Base-by-base conservation (phyloP, 1,284 basidiomycete species). In the Sporisorium scitamineum region DNA sequence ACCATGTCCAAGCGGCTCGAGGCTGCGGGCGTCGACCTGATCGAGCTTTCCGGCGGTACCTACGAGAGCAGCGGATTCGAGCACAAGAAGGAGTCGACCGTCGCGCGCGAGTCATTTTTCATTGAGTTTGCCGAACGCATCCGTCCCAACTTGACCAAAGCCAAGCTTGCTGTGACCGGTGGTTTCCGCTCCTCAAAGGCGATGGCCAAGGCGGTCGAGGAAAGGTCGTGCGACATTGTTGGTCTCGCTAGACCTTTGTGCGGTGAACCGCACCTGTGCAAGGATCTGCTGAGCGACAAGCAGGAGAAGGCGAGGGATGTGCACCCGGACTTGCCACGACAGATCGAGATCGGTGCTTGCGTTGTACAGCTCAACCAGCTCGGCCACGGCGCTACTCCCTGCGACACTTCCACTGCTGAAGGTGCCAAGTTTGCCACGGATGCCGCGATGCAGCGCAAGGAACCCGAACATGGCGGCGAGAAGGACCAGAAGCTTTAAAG, bases 21-120 rank as follows among this genome's bases (percentile, higher is more conserved):
- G 45, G 63, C 60, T 41, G 75, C 75, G 6, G 75, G 75, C 32
- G 84, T 94, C 2, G 94, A 94, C 84, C 92, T 94, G 81, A 90
- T 95, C 56, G 93, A 95, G 86, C 90, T 95, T 62, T 93, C 91
- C 67, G 94, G 94, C 8, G 94, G 94, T 2, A 91, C 92, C 80
- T 95, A 95, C 80, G 93, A 94, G 83, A 89, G 88, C 32, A 91
- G 92, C 72, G 90, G 92, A 91, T 81, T 53, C 88, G 56, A 69
- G 68, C 61, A 64, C 75, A 77, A 77, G 58, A 64, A 71, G 61
- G 69, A 74, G 47, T 69, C 73, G n/a, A 79, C 76, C 34, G 71
- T 70, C 27, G 60, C 90, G 88, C 54, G 87, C 89, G 82, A 87
- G 88, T 79, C 85, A 83, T 75, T 86, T 89, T 76, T 87, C 59